These are phyloP conservation scores for Suhomyces terraborum DNA, from an alignment of 1,139 yeast species.

Conservation along the genomic window DNA sequence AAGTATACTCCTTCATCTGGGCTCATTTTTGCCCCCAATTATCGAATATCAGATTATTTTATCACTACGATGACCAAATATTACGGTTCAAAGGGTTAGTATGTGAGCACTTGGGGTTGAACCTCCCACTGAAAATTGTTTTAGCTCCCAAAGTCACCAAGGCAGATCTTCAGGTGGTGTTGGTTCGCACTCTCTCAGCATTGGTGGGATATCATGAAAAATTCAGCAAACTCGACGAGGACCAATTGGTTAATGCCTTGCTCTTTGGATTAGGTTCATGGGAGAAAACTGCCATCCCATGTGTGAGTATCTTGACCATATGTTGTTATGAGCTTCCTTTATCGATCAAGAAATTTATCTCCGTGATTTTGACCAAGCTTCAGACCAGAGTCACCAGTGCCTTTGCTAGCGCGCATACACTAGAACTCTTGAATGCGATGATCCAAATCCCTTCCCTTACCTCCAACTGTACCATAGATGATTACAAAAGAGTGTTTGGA, in stretches of 20 bases:
- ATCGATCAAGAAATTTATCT: slow-evolving; percentile 67
- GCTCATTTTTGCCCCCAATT: slow-evolving; percentile 75
- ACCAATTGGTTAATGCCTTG: slow-evolving; percentile 65
- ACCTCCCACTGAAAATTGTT: slow-evolving; percentile 46
- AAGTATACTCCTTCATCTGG: slow-evolving; percentile 64
- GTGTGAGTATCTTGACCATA: slow-evolving; percentile 71
- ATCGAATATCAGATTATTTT: slow-evolving; percentile 60
- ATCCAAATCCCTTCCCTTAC: slow-evolving; percentile 68
- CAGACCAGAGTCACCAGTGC: slow-evolving; percentile 75
- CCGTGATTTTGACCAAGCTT: slow-evolving; percentile 64
- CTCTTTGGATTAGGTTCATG: slow-evolving; percentile 69
- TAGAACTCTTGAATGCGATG: slow-evolving; percentile 71
- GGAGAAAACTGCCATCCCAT: slow-evolving; percentile 78
- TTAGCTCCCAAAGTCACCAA: slow-evolving; percentile 51
- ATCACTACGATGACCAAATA: slow-evolving; percentile 46
- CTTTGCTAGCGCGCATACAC: slow-evolving; percentile 69
- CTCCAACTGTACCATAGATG: slow-evolving; percentile 73
- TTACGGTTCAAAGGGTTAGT: slow-evolving; percentile 48
- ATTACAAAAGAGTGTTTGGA: slow-evolving; percentile 77
- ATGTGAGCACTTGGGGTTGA: slow-evolving; percentile 62
- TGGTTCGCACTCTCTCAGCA: slow-evolving; percentile 65
- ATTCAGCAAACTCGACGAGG: slow-evolving; percentile 66
- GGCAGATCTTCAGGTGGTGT: slow-evolving; percentile 67
- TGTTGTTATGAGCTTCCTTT: slow-evolving; percentile 82
- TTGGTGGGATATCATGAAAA: slow-evolving; percentile 64